These are phyloP conservation scores for Purpureocillium takamizusanense DNA, from an alignment of 2,329 filamentous ascomycete genomes.

Conservation along the genomic window DNA sequence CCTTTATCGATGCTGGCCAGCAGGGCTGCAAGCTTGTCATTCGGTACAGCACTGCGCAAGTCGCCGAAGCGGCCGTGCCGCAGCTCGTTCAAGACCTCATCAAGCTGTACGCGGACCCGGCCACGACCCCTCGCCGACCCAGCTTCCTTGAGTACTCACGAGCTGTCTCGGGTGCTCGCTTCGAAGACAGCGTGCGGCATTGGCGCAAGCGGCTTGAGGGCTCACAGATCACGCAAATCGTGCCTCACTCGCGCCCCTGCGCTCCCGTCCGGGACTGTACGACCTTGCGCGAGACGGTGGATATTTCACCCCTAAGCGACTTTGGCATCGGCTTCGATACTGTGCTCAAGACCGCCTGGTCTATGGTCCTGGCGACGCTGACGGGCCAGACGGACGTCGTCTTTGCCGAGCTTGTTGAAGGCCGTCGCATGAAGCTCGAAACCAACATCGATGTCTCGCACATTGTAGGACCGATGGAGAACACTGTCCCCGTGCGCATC, in stretches of 20 bases:
- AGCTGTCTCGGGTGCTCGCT: slow-evolving; percentile 25
- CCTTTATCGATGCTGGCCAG: slow-evolving; percentile 37
- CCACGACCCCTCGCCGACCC: slow-evolving; percentile 23
- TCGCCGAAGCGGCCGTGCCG: slow-evolving; percentile 35
- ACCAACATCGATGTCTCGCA: slow-evolving; percentile 46
- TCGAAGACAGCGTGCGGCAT: slow-evolving; percentile 30
- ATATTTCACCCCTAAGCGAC: slow-evolving; percentile 29
- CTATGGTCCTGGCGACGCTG: slow-evolving; percentile 42
- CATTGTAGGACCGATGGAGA: slow-evolving; percentile 37
- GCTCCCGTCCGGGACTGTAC: slow-evolving; percentile 27
- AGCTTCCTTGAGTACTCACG: slow-evolving; percentile 40
- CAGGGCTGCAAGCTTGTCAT: slow-evolving; percentile 35
- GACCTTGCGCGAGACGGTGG: slow-evolving; percentile 29
- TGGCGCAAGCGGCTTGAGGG: slow-evolving; percentile 36
- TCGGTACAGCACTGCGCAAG: slow-evolving; percentile 39
- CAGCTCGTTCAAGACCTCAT: slow-evolving; percentile 39
- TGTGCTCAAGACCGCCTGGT: slow-evolving; percentile 50
- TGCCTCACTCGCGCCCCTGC: slow-evolving; percentile 31
- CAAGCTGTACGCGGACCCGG: slow-evolving; percentile 32
- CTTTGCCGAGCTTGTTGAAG: slow-evolving; percentile 45
- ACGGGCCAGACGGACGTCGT: slow-evolving; percentile 41
- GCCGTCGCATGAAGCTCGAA: slow-evolving; percentile 32
- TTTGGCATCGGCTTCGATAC: slow-evolving; percentile 40
- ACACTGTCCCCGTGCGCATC: slow-evolving; percentile 39
- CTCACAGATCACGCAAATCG: slow-evolving; percentile 35